Percentiles rank a stretch among this genome's conserved stretches.
phyloP scores from a whole-genome alignment of 1,284 basidiomycete species.

The Ceratorhiza oryzae-sativae region DNA sequence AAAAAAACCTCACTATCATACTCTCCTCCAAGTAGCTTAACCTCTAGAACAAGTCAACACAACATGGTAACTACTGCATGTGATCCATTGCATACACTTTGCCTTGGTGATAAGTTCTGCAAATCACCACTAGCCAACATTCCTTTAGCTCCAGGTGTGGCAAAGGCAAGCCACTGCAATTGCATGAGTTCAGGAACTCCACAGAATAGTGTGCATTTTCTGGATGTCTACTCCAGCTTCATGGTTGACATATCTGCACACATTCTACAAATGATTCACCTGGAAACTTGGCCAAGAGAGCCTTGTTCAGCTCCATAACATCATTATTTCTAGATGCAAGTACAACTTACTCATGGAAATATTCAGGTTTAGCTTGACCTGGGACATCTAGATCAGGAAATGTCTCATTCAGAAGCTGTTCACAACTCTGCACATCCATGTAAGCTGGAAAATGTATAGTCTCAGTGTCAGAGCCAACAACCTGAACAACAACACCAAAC shows the following conservation, averaged over 20 bases:
- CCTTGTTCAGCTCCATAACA: conserved; percentile 50
- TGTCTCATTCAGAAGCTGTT: conserved; percentile 49
- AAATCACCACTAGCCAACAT: conserved; percentile 51
- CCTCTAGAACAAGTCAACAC: conserved; percentile 47
- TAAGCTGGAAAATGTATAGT: not conserved
- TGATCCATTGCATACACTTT: conserved; percentile 54
- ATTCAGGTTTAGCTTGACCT: conserved; percentile 42
- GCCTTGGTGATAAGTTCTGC: conserved; percentile 49
- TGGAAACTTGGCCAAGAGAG: conserved; percentile 48
- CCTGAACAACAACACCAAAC: too few relatives aligned
- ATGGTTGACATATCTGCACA: conserved; percentile 49
- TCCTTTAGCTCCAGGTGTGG: conserved; percentile 48
- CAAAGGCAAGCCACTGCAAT: conserved; percentile 49
- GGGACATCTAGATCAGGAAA: conserved; percentile 47
- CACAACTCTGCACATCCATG: not conserved
- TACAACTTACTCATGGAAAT: conserved; percentile 53
- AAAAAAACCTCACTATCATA: conserved; percentile 47
- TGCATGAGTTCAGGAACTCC: conserved; percentile 41
- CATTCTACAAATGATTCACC: conserved; percentile 46
- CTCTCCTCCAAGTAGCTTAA: conserved; percentile 47
- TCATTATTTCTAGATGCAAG: conserved; percentile 52
- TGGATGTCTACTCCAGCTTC: conserved; percentile 44
- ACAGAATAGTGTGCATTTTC: conserved; percentile 41
- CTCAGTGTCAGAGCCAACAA: too few relatives aligned
- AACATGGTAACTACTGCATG: conserved; percentile 45